These are phyloP conservation scores for Evansstolkia leycettana DNA, from an alignment of 495 filamentous ascomycete genomes.

Conservation along the genomic window DNA sequence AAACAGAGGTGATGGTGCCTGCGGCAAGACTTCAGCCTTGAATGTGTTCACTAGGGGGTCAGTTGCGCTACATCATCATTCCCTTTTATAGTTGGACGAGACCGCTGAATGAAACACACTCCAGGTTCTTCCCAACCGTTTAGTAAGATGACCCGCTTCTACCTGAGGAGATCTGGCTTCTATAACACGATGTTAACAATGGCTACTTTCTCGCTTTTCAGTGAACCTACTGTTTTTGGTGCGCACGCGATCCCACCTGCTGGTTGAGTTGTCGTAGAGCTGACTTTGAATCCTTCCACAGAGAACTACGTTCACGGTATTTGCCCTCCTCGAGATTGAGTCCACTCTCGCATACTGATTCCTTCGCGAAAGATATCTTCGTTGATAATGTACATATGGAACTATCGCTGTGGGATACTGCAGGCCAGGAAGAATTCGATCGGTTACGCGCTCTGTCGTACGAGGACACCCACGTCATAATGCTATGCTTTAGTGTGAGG, in stretches of 20 bases:
- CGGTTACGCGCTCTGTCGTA: slow-evolving; percentile 89
- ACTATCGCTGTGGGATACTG: slow-evolving; percentile 94
- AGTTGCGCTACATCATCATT: slow-evolving; percentile 10
- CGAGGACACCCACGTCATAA: slow-evolving; percentile 94
- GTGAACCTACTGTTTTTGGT: slow-evolving; percentile 93
- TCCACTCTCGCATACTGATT: slow-evolving; percentile 5
- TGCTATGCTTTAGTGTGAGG: slow-evolving; percentile 87
- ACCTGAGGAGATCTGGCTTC: background rate
- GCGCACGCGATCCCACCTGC: slow-evolving; percentile 8
- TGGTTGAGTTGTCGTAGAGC: slow-evolving; percentile 2
- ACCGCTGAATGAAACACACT: background rate
- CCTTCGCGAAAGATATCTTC: slow-evolving; percentile 63
- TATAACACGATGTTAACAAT: slow-evolving; percentile 16
- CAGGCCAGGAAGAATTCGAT: slow-evolving; percentile 98
- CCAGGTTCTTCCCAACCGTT: slow-evolving; percentile 94
- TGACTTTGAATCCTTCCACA: slow-evolving; percentile 19
- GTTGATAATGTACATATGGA: slow-evolving; percentile 96
- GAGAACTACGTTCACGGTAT: slow-evolving; percentile 98
- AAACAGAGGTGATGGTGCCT: slow-evolving; percentile 84
- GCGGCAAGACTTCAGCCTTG: slow-evolving; percentile 91
- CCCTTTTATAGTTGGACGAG: background rate
- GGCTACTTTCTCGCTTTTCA: slow-evolving; percentile 13
- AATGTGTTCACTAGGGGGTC: slow-evolving; percentile 99
- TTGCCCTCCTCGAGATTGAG: background rate
- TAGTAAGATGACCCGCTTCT: slow-evolving; percentile 55